Evolutionary conservation across 257 asterid genomes (phyloP).

Genomic region (Primulina huaijiensis): DNA sequence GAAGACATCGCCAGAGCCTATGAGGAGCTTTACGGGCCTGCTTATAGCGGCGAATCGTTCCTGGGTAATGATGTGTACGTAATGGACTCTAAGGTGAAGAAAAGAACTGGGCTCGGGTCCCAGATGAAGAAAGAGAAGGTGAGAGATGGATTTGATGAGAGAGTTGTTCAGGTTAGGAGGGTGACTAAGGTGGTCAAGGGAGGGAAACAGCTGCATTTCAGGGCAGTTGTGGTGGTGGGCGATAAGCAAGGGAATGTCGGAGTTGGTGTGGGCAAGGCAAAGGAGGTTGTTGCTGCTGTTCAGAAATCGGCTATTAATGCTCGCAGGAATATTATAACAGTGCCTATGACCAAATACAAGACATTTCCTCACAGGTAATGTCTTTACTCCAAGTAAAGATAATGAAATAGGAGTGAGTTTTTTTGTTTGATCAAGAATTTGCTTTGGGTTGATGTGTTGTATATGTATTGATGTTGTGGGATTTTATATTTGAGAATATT

Average conservation of each 20-base stretch:
- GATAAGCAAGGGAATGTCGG: conserved; percentile 91
- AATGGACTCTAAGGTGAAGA: conserved; percentile 77
- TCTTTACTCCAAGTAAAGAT: not conserved
- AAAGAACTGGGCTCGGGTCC: conserved; percentile 55
- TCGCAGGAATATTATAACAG: conserved; percentile 63
- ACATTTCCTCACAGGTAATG: conserved; percentile 89
- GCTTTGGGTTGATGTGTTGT: not conserved
- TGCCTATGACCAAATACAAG: conserved; percentile 87
- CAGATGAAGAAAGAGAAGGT: conserved; percentile 61
- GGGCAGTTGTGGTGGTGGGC: conserved; percentile 86
- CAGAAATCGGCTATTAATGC: conserved; percentile 87
- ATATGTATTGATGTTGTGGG: not conserved
- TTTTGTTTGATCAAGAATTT: not conserved
- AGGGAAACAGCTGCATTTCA: conserved; percentile 86
- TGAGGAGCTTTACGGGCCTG: conserved; percentile 81
- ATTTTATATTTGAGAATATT: not conserved
- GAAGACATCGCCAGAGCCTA: conserved; percentile 72
- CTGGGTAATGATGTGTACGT: conserved; percentile 64
- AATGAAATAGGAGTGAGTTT: not conserved
- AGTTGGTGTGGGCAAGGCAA: conserved; percentile 94
- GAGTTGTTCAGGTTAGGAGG: conserved; percentile 87
- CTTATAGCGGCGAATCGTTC: conserved; percentile 65
- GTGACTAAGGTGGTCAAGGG: conserved; percentile 98
- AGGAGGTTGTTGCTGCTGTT: conserved; percentile 76
- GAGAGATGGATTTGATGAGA: conserved; percentile 87